These are phyloP conservation scores for Camellia japonica DNA, from an alignment of 148 eudicot species.

Conservation along the genomic window DNA sequence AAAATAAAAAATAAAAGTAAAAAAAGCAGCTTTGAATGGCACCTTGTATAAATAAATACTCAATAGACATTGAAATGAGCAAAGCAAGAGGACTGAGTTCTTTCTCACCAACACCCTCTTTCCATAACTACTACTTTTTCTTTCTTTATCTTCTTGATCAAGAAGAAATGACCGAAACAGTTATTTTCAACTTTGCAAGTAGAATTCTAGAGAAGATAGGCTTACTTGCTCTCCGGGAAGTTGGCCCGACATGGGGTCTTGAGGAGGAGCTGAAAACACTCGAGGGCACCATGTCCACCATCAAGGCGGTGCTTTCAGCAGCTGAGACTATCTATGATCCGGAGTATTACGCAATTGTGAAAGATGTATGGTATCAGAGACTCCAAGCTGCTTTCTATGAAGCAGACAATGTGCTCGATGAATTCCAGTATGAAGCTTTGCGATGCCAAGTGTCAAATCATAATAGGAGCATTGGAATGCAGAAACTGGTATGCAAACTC, in stretches of 20 bases:
- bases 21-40: too few relatives aligned
- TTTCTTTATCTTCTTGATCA: too few relatives aligned
- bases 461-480: background rate
- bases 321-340: background rate
- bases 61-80: too few relatives aligned
- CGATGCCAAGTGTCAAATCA: too few relatives aligned
- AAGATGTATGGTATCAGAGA: background rate
- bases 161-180: background rate
- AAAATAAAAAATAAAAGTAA: too few relatives aligned
- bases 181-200: background rate
- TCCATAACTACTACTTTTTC: too few relatives aligned
- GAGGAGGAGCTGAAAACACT: background rate
- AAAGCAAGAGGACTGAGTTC: too few relatives aligned
- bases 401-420: slow-evolving; percentile 4
- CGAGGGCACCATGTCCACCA: background rate
- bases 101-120: too few relatives aligned
- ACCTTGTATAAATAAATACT: too few relatives aligned
- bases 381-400: slow-evolving; percentile 15
- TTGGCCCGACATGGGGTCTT: background rate
- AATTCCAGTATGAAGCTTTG: too few relatives aligned
- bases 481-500: background rate
- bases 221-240: background rate
- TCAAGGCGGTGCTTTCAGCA: slow-evolving; percentile 6
- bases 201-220: background rate
- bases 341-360: background rate